A percentile compares a stretch with the other conserved stretches of the same genome.
phyloP scores from a whole-genome alignment of 352 stramenopile species.

The Lagenidium giganteum region DNA sequence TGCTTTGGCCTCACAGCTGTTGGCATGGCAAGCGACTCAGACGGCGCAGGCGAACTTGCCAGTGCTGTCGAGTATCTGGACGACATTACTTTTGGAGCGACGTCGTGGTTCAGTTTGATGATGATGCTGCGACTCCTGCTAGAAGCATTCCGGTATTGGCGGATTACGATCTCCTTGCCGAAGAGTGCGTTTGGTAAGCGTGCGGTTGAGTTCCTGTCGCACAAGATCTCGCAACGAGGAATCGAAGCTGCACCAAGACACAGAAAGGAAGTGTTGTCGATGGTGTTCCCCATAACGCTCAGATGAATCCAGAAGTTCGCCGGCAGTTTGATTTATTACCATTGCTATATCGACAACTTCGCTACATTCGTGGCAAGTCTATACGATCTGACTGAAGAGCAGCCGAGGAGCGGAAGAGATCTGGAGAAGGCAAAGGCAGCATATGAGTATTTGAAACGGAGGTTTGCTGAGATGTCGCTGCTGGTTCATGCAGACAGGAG shows the following conservation, averaged over 20 bases:
- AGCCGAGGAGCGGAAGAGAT: slow-evolving; percentile 3
- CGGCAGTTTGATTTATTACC: slow-evolving; percentile 12
- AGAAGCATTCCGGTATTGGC: background rate
- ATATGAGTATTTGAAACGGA: slow-evolving; percentile 22
- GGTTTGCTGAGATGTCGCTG: slow-evolving; percentile 9
- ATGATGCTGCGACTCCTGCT: background rate
- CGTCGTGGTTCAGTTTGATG: background rate
- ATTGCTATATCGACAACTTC: slow-evolving; percentile 18
- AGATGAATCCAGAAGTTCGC: slow-evolving; percentile 16
- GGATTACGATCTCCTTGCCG: background rate
- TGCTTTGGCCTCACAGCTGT: too few relatives aligned
- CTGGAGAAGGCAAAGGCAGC: slow-evolving; percentile 11
- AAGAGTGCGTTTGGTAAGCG: too few relatives aligned
- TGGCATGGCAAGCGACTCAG: too few relatives aligned
- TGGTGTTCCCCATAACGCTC: slow-evolving; percentile 8
- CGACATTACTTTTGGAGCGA: background rate
- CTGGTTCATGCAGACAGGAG: slow-evolving; percentile 8
- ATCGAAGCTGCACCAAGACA: background rate
- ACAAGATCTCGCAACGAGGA: background rate
- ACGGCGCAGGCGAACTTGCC: too few relatives aligned
- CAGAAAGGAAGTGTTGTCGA: background rate
- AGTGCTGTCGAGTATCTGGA: too few relatives aligned
- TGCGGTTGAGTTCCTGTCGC: too few relatives aligned
- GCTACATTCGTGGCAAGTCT: slow-evolving; percentile 6
- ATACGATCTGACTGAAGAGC: slow-evolving; percentile 14